Percentiles rank a stretch among this genome's conserved stretches.
These are phyloP conservation scores for Zasmidium angulare DNA, from an alignment of 2,329 filamentous ascomycete species.

Conservation along the genomic window DNA sequence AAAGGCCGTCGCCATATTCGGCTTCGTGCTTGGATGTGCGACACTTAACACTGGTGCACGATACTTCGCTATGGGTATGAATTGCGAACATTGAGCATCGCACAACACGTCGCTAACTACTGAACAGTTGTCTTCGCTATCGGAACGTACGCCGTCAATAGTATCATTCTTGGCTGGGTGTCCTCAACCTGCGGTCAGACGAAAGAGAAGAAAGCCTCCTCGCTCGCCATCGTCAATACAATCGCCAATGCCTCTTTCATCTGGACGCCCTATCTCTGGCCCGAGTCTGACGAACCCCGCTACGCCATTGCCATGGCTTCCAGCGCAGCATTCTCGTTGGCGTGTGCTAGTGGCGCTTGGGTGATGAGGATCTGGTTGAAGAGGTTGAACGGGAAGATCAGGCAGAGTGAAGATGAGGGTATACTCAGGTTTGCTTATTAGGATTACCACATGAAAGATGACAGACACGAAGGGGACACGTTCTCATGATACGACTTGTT, in stretches of 20 bases:
- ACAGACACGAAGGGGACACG: too few species aligned
- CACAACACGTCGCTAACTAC: background rate
- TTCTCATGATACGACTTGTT: too few species aligned
- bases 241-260: slow-evolving; percentile 51
- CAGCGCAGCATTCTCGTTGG: slow-evolving; percentile 45
- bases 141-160: slow-evolving; percentile 48
- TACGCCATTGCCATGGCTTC: slow-evolving; percentile 49
- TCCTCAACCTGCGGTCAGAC: slow-evolving; percentile 48
- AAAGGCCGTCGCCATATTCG: slow-evolving; percentile 38
- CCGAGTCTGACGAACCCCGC: slow-evolving; percentile 45
- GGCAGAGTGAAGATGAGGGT: slow-evolving; percentile 31
- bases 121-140: slow-evolving; percentile 28
- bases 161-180: slow-evolving; percentile 50
- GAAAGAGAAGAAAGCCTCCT: slow-evolving; percentile 51
- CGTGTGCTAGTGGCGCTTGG: slow-evolving; percentile 47
- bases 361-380: slow-evolving; percentile 43
- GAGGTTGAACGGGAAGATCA: slow-evolving; percentile 42
- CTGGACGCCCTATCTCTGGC: slow-evolving; percentile 55
- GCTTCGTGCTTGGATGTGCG: slow-evolving; percentile 38
- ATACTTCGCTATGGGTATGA: slow-evolving; percentile 29
- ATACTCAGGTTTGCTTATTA: slow-evolving; percentile 32
- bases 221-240: slow-evolving; percentile 52
- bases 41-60: slow-evolving; percentile 38
- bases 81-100: background rate
- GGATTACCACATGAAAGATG: too few species aligned